Evolutionary conservation across 2,329 filamentous ascomycete species (phyloP).

Genomic region (Magnaporthiopsis rhizophila): DNA sequence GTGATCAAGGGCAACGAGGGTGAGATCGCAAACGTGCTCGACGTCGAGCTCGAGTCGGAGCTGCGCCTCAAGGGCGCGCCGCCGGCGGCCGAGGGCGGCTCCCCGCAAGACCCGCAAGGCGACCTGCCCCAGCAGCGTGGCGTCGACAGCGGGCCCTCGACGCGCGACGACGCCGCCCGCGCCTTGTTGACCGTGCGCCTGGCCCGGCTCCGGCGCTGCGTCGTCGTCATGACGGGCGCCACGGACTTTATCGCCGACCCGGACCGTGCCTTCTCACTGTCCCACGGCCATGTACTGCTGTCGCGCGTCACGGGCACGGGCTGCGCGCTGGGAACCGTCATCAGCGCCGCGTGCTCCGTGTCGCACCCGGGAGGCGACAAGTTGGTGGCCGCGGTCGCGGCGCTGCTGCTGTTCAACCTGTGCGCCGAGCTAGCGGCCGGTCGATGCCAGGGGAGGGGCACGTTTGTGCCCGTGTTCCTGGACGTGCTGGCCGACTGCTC

Average conservation of each 20-base stretch:
- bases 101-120: constrained; percentile 7
- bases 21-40: constrained; percentile 68
- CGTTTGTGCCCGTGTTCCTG: constrained; percentile 77
- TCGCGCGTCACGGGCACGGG: constrained; percentile 71
- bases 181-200: constrained; percentile 56
- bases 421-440: constrained; percentile 63
- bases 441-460: constrained; percentile 70
- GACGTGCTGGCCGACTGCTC: constrained; percentile 53
- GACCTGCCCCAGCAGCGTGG: constrained; percentile 58
- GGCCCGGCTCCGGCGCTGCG: constrained; percentile 57
- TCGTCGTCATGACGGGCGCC: constrained; percentile 76
- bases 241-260: constrained; percentile 76
- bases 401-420: constrained; percentile 66
- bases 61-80: constrained; percentile 62
- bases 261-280: constrained; percentile 46
- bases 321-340: constrained; percentile 74
- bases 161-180: constrained; percentile 35
- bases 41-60: constrained; percentile 7
- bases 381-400: constrained; percentile 66
- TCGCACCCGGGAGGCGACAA: constrained; percentile 36
- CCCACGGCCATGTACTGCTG: constrained; percentile 69
- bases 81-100: constrained; percentile 60
- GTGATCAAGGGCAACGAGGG: constrained; percentile 92
- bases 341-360: constrained; percentile 58
- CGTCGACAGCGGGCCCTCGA: constrained; percentile 65